phyloP scores from a whole-genome alignment of 75 land plant species.

The Picea sitchensis region DNA sequence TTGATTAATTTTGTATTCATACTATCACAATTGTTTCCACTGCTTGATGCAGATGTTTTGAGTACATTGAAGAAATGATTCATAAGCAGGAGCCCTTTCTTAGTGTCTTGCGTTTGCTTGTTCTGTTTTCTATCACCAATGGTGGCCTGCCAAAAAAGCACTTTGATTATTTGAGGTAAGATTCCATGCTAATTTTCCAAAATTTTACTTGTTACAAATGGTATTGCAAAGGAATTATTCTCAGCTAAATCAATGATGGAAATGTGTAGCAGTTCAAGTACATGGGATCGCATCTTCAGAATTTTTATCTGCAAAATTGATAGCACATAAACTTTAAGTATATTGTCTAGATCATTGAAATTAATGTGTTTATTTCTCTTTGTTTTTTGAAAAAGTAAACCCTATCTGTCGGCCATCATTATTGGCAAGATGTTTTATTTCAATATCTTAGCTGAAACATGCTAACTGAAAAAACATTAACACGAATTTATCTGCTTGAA shows the following conservation, averaged over 20 bases:
- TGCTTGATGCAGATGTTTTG: conserved; percentile 79
- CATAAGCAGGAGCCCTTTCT: conserved; percentile 92
- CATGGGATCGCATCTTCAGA: too few species aligned
- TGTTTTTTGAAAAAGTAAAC: neutral
- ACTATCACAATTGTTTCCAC: neutral
- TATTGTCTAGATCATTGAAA: neutral
- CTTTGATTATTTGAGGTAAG: conserved; percentile 91
- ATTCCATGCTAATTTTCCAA: neutral
- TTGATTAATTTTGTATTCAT: neutral
- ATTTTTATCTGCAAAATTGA: too few species aligned
- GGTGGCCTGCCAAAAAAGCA: conserved; percentile 84
- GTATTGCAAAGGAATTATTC: too few species aligned
- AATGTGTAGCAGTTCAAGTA: neutral
- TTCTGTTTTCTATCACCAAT: conserved; percentile 81
- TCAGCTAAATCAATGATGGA: neutral
- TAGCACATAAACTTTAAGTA: neutral
- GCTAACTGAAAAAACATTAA: neutral
- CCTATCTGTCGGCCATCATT: neutral
- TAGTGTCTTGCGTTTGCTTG: conserved; percentile 79
- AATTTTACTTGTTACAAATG: neutral
- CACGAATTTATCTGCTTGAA: too few species aligned
- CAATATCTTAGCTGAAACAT: neutral
- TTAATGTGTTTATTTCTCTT: neutral
- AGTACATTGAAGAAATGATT: conserved; percentile 93
- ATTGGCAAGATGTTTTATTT: neutral